phyloP scores from a whole-genome alignment of 257 asterid genomes.

The Vinca minor region DNA sequence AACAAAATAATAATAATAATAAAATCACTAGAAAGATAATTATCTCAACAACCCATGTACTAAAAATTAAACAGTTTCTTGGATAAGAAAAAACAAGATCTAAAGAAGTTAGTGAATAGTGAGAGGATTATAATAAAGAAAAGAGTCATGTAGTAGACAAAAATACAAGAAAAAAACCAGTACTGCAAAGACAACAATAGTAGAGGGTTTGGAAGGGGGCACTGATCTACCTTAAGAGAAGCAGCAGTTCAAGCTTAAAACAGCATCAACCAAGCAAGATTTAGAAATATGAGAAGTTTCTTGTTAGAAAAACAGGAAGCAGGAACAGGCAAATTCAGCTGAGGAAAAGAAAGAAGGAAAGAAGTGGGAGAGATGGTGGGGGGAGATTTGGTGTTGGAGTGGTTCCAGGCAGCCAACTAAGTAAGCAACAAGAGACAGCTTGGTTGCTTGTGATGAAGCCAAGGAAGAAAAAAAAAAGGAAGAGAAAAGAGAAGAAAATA shows the following conservation, averaged over 20 bases:
- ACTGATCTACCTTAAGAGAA: slow-evolving; percentile 19
- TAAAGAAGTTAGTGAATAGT: too few relatives aligned
- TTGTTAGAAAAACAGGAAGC: not conserved
- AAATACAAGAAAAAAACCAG: not conserved
- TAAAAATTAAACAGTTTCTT: slow-evolving; percentile 12
- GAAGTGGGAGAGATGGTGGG: not conserved
- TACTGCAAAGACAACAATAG: not conserved
- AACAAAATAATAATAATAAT: too few relatives aligned
- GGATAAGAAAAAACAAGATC: slow-evolving; percentile 14
- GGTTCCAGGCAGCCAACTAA: slow-evolving; percentile 63
- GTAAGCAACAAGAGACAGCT: slow-evolving; percentile 91
- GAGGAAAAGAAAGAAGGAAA: not conserved
- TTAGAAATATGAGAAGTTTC: not conserved
- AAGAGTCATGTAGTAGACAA: too few relatives aligned
- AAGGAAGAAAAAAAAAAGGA: slow-evolving; percentile 25
- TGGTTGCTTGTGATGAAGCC: slow-evolving; percentile 86
- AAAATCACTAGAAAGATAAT: too few relatives aligned
- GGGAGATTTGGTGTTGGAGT: slow-evolving; percentile 16
- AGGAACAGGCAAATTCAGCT: too few relatives aligned
- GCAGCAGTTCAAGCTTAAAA: slow-evolving; percentile 12
- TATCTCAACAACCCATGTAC: slow-evolving; percentile 13
- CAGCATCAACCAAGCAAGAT: not conserved
- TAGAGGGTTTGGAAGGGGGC: too few relatives aligned
- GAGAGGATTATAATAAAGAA: too few relatives aligned
- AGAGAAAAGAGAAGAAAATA: slow-evolving; percentile 3